These are phyloP conservation scores for Neckera pumila DNA, from an alignment of 225 moss, liverwort and hornwort genomes.

Conservation along the genomic window DNA sequence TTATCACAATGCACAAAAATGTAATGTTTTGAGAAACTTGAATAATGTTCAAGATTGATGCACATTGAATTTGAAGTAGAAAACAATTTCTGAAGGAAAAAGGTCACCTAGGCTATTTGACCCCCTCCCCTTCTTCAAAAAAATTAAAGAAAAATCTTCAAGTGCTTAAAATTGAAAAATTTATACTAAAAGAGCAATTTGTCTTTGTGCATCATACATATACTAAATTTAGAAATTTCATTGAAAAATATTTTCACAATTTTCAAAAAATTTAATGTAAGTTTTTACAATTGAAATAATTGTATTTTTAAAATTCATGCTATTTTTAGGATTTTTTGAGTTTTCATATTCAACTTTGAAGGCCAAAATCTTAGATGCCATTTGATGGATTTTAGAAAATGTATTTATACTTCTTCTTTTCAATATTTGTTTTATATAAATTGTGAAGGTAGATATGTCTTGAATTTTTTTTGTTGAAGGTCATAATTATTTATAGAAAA, in stretches of 20 bases:
- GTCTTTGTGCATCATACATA: fast-evolving
- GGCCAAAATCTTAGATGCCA: not conserved
- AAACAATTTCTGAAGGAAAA: not conserved
- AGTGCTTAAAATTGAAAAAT: not conserved
- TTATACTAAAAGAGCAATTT: not conserved
- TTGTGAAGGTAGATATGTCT: not conserved
- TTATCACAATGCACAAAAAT: not conserved
- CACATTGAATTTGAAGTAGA: not conserved
- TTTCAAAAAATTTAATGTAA: not conserved
- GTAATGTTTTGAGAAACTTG: not conserved
- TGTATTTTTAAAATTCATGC: not conserved
- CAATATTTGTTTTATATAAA: not conserved
- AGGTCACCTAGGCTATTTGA: not conserved
- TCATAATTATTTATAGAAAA: not conserved
- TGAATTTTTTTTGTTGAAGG: not conserved
- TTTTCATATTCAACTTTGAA: not conserved
- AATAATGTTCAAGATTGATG: not conserved
- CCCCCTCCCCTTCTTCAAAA: too few species aligned
- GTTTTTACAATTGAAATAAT: not conserved
- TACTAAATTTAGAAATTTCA: not conserved
- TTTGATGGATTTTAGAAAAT: not conserved
- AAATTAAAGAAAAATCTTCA: too few species aligned
- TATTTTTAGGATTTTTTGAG: not conserved
- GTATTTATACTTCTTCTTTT: not conserved
- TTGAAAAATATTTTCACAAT: not conserved